phyloP scores from a whole-genome alignment of 805 yeast genomes.

The Lipomyces yamadae region DNA sequence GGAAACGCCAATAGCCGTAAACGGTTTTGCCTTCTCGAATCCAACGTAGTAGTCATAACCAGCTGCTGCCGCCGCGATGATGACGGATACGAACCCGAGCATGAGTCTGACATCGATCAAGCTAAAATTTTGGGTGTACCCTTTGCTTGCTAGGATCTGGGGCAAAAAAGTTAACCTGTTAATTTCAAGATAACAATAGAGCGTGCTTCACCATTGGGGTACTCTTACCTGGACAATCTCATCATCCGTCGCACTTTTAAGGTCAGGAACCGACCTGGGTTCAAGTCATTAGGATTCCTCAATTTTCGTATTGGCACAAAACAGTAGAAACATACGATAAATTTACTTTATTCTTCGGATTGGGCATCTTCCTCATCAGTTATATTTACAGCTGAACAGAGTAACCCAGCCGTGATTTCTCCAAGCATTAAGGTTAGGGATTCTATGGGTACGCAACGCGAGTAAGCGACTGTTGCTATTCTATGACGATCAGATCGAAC shows the following conservation, averaged over 20 bases:
- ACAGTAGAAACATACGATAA: constrained; percentile 21
- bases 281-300: neutral
- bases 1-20: constrained; percentile 42
- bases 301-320: neutral
- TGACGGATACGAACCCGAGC: constrained; percentile 43
- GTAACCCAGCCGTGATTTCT: too few species aligned
- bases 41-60: constrained; percentile 44
- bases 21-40: constrained; percentile 40
- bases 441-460: too few species aligned
- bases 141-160: constrained; percentile 38
- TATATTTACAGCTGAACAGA: too few species aligned
- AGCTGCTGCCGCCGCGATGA: constrained; percentile 43
- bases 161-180: too few species aligned
- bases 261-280: constrained; percentile 42
- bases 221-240: constrained; percentile 39
- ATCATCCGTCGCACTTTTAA: constrained; percentile 44
- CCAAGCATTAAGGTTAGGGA: too few species aligned
- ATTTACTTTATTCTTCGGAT: constrained; percentile 22
- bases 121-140: constrained; percentile 41
- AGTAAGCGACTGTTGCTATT: too few species aligned
- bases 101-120: constrained; percentile 42
- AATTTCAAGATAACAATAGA: too few species aligned
- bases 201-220: too few species aligned
- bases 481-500: too few species aligned
- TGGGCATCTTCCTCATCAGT: neutral